A percentile compares a stretch with the other conserved stretches of the same genome.
Conservation (phyloP, 2,329 filamentous ascomycete species). For the Sarocladiaceae sp. region DNA sequence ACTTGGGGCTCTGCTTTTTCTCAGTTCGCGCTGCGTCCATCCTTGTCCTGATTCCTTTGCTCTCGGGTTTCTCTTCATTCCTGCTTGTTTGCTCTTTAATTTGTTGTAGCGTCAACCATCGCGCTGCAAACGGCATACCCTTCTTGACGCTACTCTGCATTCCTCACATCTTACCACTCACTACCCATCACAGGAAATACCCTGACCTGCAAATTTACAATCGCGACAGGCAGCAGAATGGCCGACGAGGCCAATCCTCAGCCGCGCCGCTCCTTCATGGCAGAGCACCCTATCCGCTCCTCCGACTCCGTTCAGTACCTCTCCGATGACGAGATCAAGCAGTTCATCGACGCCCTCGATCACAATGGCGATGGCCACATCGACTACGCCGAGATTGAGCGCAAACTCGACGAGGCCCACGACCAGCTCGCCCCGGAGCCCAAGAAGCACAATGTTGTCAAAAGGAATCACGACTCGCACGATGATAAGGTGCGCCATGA, state of each 20-base stretch:
- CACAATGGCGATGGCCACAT: conserved; percentile 44
- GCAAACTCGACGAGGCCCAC: conserved; percentile 46
- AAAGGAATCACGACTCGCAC: conserved; percentile 22
- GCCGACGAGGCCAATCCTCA: conserved; percentile 4
- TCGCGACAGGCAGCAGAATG: too few species aligned
- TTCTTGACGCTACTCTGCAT: too few species aligned
- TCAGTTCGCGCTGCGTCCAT: too few species aligned
- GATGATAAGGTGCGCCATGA: conserved; percentile 38
- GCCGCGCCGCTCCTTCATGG: conserved; percentile 12
- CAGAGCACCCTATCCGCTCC: conserved; percentile 20
- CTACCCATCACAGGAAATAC: too few species aligned
- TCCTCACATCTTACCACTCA: too few species aligned
- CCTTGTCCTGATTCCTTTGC: too few species aligned
- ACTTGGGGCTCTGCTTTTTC: too few species aligned
- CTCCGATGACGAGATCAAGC: conserved; percentile 41
- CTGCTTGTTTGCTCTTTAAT: too few species aligned
- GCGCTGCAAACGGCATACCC: too few species aligned
- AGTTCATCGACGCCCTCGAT: conserved; percentile 47
- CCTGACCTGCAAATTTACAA: too few species aligned
- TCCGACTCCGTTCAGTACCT: conserved; percentile 26
- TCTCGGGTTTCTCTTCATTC: too few species aligned
- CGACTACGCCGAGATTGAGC: conserved; percentile 45
- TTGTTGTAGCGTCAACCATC: too few species aligned
- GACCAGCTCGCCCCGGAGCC: conserved; percentile 38
- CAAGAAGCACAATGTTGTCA: conserved; percentile 36